Conservation (phyloP, 108 stramenopile species). For the Cylindrotheca fusiformis region DNA sequence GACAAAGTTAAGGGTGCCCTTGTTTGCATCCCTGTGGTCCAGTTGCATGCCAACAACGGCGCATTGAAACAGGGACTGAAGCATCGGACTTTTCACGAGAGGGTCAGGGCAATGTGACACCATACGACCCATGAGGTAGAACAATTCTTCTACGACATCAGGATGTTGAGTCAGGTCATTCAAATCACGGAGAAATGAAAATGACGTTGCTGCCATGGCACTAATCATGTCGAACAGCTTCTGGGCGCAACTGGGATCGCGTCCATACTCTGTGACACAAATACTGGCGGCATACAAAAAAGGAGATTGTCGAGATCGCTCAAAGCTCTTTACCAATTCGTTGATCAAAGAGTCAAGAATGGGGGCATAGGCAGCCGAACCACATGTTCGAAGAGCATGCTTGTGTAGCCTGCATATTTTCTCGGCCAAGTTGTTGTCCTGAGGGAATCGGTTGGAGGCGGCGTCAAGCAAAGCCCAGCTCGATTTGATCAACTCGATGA, state of each 20-base stretch:
- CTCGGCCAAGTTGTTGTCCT: slow-evolving; percentile 72
- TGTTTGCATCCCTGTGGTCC: slow-evolving; percentile 84
- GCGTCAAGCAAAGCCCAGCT: slow-evolving; percentile 82
- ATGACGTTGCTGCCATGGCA: slow-evolving; percentile 58
- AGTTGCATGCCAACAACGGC: slow-evolving; percentile 78
- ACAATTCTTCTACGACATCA: slow-evolving; percentile 96
- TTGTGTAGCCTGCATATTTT: slow-evolving; percentile 94
- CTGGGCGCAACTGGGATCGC: slow-evolving; percentile 37
- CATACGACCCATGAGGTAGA: slow-evolving; percentile 88
- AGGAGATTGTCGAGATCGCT: slow-evolving; percentile 66
- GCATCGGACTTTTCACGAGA: slow-evolving; percentile 58
- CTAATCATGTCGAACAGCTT: slow-evolving; percentile 72
- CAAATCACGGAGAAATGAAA: slow-evolving; percentile 48
- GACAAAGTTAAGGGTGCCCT: slow-evolving; percentile 81
- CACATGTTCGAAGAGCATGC: slow-evolving; percentile 83
- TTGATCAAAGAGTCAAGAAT: slow-evolving; percentile 74
- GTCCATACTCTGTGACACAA: slow-evolving; percentile 83
- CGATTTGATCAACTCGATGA: slow-evolving; percentile 74
- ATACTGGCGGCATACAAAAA: slow-evolving; percentile 90
- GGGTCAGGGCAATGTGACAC: slow-evolving; percentile 76
- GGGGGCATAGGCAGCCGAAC: slow-evolving; percentile 72
- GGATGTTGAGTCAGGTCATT: slow-evolving; percentile 86
- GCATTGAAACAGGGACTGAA: slow-evolving; percentile 70
- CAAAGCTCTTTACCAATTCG: slow-evolving; percentile 70
- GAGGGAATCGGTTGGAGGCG: slow-evolving; percentile 59